Base-by-base conservation (phyloP, 176 grass and related monocot genomes). In the Aegilops sharonensis region DNA sequence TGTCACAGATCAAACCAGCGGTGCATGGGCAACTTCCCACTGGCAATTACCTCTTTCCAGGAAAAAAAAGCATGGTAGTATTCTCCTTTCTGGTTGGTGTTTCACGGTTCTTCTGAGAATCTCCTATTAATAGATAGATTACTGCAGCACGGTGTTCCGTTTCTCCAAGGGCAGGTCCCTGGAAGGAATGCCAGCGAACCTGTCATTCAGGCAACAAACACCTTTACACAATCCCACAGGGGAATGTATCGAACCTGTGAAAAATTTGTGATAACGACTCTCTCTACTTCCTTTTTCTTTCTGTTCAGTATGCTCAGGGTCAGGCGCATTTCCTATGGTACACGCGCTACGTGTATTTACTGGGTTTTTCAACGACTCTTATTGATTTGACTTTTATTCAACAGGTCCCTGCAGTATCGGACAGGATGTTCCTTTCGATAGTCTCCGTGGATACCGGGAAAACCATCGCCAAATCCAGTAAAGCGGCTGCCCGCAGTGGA, bases 341-440 rank as follows among this genome's bases (percentile, higher is more conserved):
- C 71, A 17, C 15, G 2, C 8, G 17, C 1, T 59, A 37, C 14
- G 35, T 24, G 20, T 34, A 23, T 66, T 29, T 14, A 12, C 31
- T 31, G 1, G 1, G 1, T 20, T 48, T 61, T 52, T 8, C 29
- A 31, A 52, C 45, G 56, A 59, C 32, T 29, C 68, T 66, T 10
- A 24, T 35, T 14, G 17, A 21, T 47, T 15, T 66, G 11, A 27
- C 36, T 39, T 83, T 2, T 77, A 7, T 88, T 92, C 59, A 31
- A 63, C 87, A 99, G 97, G 90, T 99, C 36, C 97, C 97, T 72
- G 88, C 91, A 47, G 94, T 95, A 85, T 93, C 90, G 25, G 97
- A 99, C 68, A 94, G 89, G 72, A 89, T 99, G 36, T 92, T 92
- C 84, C 83, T 99, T 64, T 99, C 97, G 4, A 91, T 94, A 57